These are phyloP conservation scores for Penicillium egyptiacum DNA, from an alignment of 495 filamentous ascomycete genomes.

Conservation along the genomic window DNA sequence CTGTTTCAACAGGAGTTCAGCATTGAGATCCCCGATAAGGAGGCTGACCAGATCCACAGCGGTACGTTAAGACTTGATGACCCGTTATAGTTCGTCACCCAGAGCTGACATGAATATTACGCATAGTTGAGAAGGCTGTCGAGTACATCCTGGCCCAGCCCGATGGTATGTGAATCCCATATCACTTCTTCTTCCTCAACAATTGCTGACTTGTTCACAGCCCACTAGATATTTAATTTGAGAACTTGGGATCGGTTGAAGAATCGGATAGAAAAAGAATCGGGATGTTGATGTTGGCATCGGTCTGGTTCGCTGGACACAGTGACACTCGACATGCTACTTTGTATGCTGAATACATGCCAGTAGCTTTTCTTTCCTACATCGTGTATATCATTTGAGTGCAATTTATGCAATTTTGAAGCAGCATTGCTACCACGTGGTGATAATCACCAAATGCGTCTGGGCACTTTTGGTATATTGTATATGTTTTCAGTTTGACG, in stretches of 20 bases:
- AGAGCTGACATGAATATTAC: constrained; percentile 19
- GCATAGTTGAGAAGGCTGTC: constrained; percentile 87
- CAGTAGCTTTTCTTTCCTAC: constrained; percentile 40
- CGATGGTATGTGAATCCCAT: constrained; percentile 57
- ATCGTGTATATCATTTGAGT: constrained; percentile 53
- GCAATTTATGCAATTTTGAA: constrained; percentile 46
- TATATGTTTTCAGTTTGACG: neutral
- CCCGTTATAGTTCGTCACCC: neutral
- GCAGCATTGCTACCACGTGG: constrained; percentile 10
- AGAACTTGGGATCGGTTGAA: constrained; percentile 29
- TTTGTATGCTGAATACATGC: constrained; percentile 46
- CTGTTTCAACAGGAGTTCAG: constrained; percentile 79
- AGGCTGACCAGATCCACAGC: constrained; percentile 94
- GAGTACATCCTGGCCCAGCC: constrained; percentile 94
- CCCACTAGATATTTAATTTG: constrained; percentile 46
- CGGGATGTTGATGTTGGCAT: constrained; percentile 39
- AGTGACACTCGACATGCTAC: constrained; percentile 30
- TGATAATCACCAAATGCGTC: neutral
- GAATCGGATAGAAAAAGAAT: constrained; percentile 43
- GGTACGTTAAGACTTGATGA: constrained; percentile 59
- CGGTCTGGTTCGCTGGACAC: constrained; percentile 23
- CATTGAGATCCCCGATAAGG: constrained; percentile 99
- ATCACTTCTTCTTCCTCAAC: neutral
- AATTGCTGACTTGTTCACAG: constrained; percentile 27
- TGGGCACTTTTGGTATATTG: neutral